phyloP scores from a whole-genome alignment of 495 filamentous ascomycete species.

The Alectoria sarmentosa region DNA sequence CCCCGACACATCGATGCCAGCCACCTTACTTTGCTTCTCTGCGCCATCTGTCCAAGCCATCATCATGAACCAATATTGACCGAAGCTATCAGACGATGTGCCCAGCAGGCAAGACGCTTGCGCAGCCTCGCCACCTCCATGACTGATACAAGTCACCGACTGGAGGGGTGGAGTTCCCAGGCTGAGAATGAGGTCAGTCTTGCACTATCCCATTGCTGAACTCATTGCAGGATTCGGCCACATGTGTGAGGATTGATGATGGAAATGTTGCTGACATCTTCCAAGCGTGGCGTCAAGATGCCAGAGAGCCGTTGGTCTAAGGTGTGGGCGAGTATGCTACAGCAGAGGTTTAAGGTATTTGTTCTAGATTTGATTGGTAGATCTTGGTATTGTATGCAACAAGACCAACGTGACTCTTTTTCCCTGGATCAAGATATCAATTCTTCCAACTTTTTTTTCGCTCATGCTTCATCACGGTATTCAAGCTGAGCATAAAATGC shows the following conservation, averaged over 20 bases:
- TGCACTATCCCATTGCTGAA: not conserved
- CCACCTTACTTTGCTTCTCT: not conserved
- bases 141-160: not conserved
- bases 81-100: not conserved
- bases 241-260: not conserved
- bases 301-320: not conserved
- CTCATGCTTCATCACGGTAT: not conserved
- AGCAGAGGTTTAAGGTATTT: not conserved
- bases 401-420: not conserved
- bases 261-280: not conserved
- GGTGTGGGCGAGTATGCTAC: not conserved
- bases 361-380: not conserved
- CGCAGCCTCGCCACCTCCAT: not conserved
- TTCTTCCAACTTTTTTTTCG: not conserved
- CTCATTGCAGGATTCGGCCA: not conserved
- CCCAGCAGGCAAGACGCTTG: not conserved
- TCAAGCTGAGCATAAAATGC: too few species aligned
- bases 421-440: not conserved
- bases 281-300: not conserved
- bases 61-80: not conserved
- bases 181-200: not conserved
- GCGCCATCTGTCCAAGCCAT: not conserved
- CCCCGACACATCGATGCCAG: not conserved
- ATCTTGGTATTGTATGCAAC: not conserved
- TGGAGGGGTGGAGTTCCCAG: not conserved